Conservation (phyloP, 1,139 yeast species). For the Blastobotrys apis region DNA sequence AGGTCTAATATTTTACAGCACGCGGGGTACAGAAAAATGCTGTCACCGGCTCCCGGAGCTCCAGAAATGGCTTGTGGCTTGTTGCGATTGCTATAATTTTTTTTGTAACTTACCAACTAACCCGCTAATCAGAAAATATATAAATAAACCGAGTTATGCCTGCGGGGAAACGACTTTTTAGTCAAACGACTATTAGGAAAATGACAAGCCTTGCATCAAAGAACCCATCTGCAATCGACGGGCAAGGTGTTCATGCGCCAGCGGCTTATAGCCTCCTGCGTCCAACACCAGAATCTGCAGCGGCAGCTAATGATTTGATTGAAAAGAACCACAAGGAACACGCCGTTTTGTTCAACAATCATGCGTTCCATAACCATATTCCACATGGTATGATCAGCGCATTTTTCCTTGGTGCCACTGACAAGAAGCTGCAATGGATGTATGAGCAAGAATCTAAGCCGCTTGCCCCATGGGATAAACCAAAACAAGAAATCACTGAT, state of each 20-base stretch:
- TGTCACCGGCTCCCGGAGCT: no score
- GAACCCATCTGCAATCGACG: conserved; percentile 14
- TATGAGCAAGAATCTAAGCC: conserved; percentile 23
- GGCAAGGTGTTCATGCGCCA: conserved; percentile 16
- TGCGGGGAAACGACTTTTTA: neutral
- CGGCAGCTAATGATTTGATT: conserved; percentile 26
- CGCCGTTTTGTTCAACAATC: conserved; percentile 30
- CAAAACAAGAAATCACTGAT: conserved; percentile 33
- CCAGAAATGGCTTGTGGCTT: no score
- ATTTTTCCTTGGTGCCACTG: conserved; percentile 25
- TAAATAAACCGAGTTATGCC: neutral
- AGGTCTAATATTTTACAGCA: no score
- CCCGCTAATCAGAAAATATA: conserved; percentile 39
- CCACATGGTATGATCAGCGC: conserved; percentile 28
- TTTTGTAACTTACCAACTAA: no score
- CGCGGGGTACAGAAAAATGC: no score
- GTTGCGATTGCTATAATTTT: no score
- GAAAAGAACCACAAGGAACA: conserved; percentile 32
- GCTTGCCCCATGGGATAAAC: conserved; percentile 31
- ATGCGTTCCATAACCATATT: conserved; percentile 32
- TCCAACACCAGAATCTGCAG: conserved; percentile 22
- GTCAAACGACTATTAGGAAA: neutral
- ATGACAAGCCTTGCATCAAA: neutral
- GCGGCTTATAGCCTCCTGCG: conserved; percentile 8
- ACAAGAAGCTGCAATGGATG: conserved; percentile 24